A percentile compares a stretch with the other conserved stretches of the same genome.
These are phyloP conservation scores for Alternaria ventricosa DNA, from an alignment of 2,329 filamentous ascomycete genomes.

Conservation along the genomic window DNA sequence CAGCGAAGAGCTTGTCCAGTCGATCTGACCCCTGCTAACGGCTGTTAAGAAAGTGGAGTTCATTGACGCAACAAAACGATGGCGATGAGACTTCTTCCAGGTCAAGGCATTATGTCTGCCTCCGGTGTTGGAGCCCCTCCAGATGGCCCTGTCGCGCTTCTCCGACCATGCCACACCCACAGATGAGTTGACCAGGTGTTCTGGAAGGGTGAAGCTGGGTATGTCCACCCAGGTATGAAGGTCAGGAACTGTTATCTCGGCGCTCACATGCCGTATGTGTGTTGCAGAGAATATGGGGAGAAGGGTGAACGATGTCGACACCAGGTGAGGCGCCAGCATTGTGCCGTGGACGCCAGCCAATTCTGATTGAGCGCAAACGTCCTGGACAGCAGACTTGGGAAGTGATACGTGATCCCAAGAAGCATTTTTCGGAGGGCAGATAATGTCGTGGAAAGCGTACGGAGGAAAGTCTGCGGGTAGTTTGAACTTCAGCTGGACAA, in stretches of 20 bases:
- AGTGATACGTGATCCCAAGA: neutral
- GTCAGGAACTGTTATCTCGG: neutral
- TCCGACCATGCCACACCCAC: neutral
- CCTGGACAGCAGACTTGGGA: neutral
- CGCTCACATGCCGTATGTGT: neutral
- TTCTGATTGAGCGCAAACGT: neutral
- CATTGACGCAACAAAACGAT: neutral
- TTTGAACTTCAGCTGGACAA: neutral
- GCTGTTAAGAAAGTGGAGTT: neutral
- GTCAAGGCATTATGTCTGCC: neutral
- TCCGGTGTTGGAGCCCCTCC: neutral
- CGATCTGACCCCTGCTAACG: neutral
- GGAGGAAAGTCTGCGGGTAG: neutral
- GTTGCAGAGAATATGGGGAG: neutral
- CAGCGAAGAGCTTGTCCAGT: neutral
- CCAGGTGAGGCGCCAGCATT: neutral
- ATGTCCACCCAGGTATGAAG: neutral
- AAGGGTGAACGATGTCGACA: neutral
- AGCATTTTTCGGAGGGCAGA: neutral
- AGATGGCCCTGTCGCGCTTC: neutral
- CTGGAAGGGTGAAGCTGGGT: neutral
- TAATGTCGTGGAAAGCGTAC: neutral
- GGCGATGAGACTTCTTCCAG: neutral
- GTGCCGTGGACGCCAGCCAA: neutral
- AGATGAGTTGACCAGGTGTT: neutral